A percentile compares a stretch with the other conserved stretches of the same genome.
Evolutionary conservation across 495 filamentous ascomycete genomes (phyloP).

Genomic region (Annulohypoxylon nitens): DNA sequence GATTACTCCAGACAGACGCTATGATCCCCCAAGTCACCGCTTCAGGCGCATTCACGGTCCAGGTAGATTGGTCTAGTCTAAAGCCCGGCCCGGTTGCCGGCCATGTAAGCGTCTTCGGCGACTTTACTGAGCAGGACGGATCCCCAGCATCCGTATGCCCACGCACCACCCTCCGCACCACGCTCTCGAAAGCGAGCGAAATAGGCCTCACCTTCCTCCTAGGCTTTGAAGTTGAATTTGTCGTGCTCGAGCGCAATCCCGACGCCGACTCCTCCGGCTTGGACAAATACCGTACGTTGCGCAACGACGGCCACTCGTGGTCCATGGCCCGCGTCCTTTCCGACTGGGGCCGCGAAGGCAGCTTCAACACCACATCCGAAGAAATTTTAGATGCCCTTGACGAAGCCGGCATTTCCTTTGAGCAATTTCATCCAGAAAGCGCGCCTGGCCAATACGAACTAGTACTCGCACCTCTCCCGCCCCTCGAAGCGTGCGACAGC

Average conservation of each 20-base stretch:
- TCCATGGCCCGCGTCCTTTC: conserved; percentile 68
- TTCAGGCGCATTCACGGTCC: conserved; percentile 71
- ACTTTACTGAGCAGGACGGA: conserved; percentile 67
- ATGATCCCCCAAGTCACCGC: conserved; percentile 57
- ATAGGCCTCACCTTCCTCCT: conserved; percentile 67
- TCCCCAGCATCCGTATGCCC: conserved; percentile 66
- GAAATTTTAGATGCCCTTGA: conserved; percentile 73
- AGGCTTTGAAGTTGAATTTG: conserved; percentile 88
- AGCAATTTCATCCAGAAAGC: conserved; percentile 84
- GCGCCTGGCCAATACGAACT: conserved; percentile 86
- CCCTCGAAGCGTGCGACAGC: conserved; percentile 78
- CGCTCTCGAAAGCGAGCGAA: conserved; percentile 64
- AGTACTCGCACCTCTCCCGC: conserved; percentile 72
- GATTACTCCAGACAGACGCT: conserved; percentile 70
- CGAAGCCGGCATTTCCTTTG: conserved; percentile 75
- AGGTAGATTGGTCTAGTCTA: conserved; percentile 72
- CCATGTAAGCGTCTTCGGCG: conserved; percentile 72
- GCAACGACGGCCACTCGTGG: conserved; percentile 72
- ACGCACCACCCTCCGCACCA: conserved; percentile 66
- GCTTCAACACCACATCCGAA: conserved; percentile 51
- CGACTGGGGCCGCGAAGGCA: conserved; percentile 51
- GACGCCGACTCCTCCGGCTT: conserved; percentile 8
- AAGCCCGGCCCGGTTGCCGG: conserved; percentile 65
- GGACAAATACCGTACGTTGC: conserved; percentile 49
- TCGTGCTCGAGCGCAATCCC: conserved; percentile 68